These are phyloP conservation scores for Brassica juncea DNA, from an alignment of 345 rosid genomes.

Conservation along the genomic window DNA sequence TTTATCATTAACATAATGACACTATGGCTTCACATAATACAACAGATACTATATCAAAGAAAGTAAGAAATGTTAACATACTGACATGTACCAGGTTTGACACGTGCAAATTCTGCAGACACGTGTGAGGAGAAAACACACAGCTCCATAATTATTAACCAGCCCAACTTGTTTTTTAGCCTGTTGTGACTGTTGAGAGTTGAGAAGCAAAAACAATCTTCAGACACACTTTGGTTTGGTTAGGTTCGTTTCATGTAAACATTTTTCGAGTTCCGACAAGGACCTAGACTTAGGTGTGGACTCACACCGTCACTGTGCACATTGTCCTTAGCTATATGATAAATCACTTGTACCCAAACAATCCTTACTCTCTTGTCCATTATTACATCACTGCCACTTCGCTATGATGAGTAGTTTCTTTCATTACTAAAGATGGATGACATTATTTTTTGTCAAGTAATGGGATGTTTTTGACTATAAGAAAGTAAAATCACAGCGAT, in stretches of 20 bases:
- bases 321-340: constrained; percentile 24
- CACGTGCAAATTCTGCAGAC: constrained; percentile 41
- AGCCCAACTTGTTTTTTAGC: not conserved
- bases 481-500: not conserved
- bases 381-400: constrained; percentile 20
- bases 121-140: constrained; percentile 21
- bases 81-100: constrained; percentile 43
- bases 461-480: constrained; percentile 11
- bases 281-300: constrained; percentile 30
- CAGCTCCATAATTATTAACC: not conserved
- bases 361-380: not conserved
- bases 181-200: not conserved
- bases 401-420: constrained; percentile 15
- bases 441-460: not conserved
- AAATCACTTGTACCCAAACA: constrained; percentile 15
- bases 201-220: constrained; percentile 7
- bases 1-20: constrained; percentile 27
- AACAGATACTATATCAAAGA: constrained; percentile 16
- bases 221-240: constrained; percentile 10
- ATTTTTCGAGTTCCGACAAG: constrained; percentile 28
- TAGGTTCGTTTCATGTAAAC: constrained; percentile 18
- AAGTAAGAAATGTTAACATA: constrained; percentile 5
- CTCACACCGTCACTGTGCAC: not conserved
- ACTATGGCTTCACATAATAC: not conserved
- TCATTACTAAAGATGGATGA: not conserved